Conservation (phyloP, 441 rosid genomes). For the Gossypium gossypioides region DNA sequence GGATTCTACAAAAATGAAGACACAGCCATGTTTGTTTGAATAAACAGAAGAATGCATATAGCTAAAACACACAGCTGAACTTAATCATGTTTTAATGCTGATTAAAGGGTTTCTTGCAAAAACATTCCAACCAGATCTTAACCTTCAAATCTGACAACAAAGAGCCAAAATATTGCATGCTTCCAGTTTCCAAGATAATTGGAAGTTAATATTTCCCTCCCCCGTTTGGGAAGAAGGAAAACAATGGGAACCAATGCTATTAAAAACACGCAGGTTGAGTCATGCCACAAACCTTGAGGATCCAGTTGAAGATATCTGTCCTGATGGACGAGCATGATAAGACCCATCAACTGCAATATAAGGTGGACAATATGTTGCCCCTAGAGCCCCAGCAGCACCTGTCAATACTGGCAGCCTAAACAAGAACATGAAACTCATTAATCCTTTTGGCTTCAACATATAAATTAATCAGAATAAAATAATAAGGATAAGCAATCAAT, state of each 20-base stretch:
- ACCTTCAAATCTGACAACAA: neutral
- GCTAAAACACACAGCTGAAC: neutral
- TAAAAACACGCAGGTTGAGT: neutral
- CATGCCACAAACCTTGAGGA: constrained; percentile 44
- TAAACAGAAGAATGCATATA: neutral
- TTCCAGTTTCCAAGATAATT: neutral
- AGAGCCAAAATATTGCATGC: neutral
- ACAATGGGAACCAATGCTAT: neutral
- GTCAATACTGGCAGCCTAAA: constrained; percentile 79
- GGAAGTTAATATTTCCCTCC: too few species aligned
- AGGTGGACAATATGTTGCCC: constrained; percentile 69
- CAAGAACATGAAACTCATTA: constrained; percentile 8
- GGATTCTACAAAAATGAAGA: neutral
- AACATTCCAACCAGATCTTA: neutral
- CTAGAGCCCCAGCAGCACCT: constrained; percentile 78
- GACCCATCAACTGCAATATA: constrained; percentile 67
- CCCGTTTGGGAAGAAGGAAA: too few species aligned
- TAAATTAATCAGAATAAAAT: neutral
- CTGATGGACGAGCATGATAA: constrained; percentile 48
- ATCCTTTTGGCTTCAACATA: neutral
- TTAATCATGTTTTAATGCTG: neutral
- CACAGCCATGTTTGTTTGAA: neutral
- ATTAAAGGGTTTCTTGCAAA: neutral
- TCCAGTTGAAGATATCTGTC: constrained; percentile 50
- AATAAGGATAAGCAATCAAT: neutral